Conservation (phyloP, 371 early-diverging fungal genomes). For the Mortierella sp. region DNA sequence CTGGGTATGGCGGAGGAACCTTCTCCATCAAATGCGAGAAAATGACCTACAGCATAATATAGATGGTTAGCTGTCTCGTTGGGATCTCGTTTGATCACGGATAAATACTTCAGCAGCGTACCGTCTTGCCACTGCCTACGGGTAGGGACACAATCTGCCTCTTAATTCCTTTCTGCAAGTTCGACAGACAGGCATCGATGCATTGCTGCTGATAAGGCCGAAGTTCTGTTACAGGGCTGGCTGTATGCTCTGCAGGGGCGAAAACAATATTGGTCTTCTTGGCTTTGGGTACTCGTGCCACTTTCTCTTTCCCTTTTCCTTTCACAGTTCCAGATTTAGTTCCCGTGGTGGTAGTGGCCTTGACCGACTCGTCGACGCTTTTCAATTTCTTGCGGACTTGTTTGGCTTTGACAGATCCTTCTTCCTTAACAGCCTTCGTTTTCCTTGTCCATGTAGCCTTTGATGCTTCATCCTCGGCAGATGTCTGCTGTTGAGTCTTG, state of each 20-base stretch:
- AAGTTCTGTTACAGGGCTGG: slow-evolving; percentile 17
- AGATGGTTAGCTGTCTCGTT: background rate
- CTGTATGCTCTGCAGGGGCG: background rate
- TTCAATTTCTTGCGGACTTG: too few species aligned
- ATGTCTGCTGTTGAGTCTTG: too few species aligned
- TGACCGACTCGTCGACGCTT: too few species aligned
- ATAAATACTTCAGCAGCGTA: slow-evolving; percentile 56
- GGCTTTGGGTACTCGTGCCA: background rate
- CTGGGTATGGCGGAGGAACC: slow-evolving; percentile 70
- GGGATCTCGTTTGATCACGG: background rate
- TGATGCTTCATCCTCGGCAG: too few species aligned
- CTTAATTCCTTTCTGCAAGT: slow-evolving; percentile 62
- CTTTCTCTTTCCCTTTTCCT: background rate
- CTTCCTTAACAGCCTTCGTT: too few species aligned
- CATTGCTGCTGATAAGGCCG: slow-evolving; percentile 89
- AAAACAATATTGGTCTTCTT: background rate
- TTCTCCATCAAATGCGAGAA: slow-evolving; percentile 84
- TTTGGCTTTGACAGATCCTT: too few species aligned
- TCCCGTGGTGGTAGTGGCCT: too few species aligned
- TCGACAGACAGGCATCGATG: slow-evolving; percentile 69
- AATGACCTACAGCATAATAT: slow-evolving; percentile 64
- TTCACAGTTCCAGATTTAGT: background rate
- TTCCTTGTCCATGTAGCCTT: too few species aligned
- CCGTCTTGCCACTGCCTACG: slow-evolving; percentile 94
- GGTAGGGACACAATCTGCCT: slow-evolving; percentile 86